Evolutionary conservation across 225 moss, liverwort and hornwort genomes (phyloP).

Genomic region (Pseudisothecium myosuroides): DNA sequence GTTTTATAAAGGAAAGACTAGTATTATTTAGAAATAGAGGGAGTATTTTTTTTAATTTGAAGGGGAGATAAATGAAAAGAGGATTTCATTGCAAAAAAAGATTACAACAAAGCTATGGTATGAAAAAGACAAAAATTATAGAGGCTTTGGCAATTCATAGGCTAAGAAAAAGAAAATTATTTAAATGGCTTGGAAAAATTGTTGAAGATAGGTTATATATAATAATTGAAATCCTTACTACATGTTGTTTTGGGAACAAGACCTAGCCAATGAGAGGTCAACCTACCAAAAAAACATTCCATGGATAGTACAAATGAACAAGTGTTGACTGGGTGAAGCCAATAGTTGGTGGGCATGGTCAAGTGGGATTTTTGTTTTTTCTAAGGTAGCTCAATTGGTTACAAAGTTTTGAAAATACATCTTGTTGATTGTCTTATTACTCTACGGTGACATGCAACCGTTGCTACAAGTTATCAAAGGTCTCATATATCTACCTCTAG

Average conservation of each 20-base stretch:
- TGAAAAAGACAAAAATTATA: not conserved
- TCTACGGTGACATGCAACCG: fast-evolving
- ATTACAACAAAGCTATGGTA: not conserved
- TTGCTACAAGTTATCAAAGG: not conserved
- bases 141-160: not conserved
- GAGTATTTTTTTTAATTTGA: too few species aligned
- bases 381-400: not conserved
- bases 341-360: not conserved
- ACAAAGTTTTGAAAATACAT: not conserved
- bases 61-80: not conserved
- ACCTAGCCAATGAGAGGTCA: not conserved
- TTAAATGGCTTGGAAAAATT: fast-evolving
- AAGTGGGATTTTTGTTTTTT: not conserved
- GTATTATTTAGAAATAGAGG: too few species aligned
- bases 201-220: not conserved
- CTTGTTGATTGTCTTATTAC: not conserved
- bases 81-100: not conserved
- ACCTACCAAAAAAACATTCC: not conserved
- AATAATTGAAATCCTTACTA: not conserved
- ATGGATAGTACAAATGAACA: not conserved
- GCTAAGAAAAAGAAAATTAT: not conserved
- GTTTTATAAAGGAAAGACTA: too few species aligned
- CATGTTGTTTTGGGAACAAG: fast-evolving
- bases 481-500: fast-evolving
- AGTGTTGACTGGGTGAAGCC: not conserved